These are phyloP conservation scores for Panicum virgatum DNA, from an alignment of 202 grass and related monocot genomes.

Conservation along the genomic window DNA sequence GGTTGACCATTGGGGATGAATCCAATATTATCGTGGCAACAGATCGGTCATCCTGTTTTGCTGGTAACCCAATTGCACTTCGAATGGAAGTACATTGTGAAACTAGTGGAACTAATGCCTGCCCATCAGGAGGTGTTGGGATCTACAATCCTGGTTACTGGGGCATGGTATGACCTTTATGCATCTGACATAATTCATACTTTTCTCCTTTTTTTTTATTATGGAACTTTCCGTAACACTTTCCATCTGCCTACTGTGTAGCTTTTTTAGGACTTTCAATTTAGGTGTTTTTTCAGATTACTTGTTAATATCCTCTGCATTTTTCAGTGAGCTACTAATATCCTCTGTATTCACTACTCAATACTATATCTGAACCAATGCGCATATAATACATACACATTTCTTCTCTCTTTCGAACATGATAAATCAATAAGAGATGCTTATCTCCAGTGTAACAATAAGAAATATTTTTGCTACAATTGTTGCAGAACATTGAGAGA, in stretches of 20 bases:
- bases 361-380: background rate
- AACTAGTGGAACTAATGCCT: slow-evolving; percentile 57
- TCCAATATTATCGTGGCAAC: slow-evolving; percentile 72
- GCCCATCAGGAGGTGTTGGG: slow-evolving; percentile 79
- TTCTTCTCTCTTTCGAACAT: slow-evolving; percentile 3
- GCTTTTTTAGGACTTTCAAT: background rate
- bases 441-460: background rate
- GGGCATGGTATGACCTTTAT: slow-evolving; percentile 82
- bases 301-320: background rate
- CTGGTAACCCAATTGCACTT: slow-evolving; percentile 76
- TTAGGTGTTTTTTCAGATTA: background rate
- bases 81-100: slow-evolving; percentile 82
- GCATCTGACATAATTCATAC: slow-evolving; percentile 13
- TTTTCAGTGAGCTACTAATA: background rate
- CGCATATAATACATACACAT: background rate
- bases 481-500: slow-evolving; percentile 76
- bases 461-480: slow-evolving; percentile 11
- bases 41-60: slow-evolving; percentile 70
- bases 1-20: slow-evolving; percentile 80
- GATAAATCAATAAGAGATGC: slow-evolving; percentile 3
- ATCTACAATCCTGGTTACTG: slow-evolving; percentile 95
- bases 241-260: slow-evolving; percentile 14
- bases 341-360: background rate
- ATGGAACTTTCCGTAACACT: background rate
- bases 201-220: background rate